A percentile compares a stretch with the other conserved stretches of the same genome.
These are phyloP conservation scores for Wickerhamiella pararugosa DNA, from an alignment of 1,139 yeast species.

Conservation along the genomic window DNA sequence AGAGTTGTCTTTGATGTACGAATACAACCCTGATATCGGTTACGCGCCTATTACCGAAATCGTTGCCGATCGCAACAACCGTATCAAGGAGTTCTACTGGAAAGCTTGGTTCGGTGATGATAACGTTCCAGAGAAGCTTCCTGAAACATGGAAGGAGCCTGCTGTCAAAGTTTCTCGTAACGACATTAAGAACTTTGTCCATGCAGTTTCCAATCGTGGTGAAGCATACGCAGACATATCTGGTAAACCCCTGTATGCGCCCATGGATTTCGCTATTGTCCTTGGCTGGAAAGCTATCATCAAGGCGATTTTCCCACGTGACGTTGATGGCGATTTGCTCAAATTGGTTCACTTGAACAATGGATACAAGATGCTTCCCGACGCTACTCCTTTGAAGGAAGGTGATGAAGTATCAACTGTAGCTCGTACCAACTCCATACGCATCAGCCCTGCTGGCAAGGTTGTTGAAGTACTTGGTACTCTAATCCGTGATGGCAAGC, in stretches of 20 bases:
- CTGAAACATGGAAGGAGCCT: slow-evolving; percentile 54
- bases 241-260: slow-evolving; percentile 76
- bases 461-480: slow-evolving; percentile 92
- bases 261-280: slow-evolving; percentile 98
- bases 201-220: slow-evolving; percentile 93
- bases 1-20: slow-evolving; percentile 62
- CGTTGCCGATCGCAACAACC: slow-evolving; percentile 77
- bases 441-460: slow-evolving; percentile 87
- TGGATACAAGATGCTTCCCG: slow-evolving; percentile 87
- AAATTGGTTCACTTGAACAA: slow-evolving; percentile 89
- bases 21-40: slow-evolving; percentile 71
- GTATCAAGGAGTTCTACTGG: slow-evolving; percentile 97
- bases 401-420: slow-evolving; percentile 74
- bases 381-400: slow-evolving; percentile 76
- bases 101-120: slow-evolving; percentile 81
- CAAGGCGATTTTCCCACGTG: slow-evolving; percentile 90
- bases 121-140: slow-evolving; percentile 27
- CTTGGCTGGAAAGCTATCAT: slow-evolving; percentile 97
- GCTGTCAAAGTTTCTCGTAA: slow-evolving; percentile 48
- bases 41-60: slow-evolving; percentile 89
- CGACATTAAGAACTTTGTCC: slow-evolving; percentile 84
- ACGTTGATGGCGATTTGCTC: slow-evolving; percentile 91
- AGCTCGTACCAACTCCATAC: slow-evolving; percentile 78
- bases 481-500: slow-evolving; percentile 54
- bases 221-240: slow-evolving; percentile 88